A percentile compares a stretch with the other conserved stretches of the same genome.
Conservation (phyloP, 2,329 filamentous ascomycete genomes). For the Diplodia seriata region DNA sequence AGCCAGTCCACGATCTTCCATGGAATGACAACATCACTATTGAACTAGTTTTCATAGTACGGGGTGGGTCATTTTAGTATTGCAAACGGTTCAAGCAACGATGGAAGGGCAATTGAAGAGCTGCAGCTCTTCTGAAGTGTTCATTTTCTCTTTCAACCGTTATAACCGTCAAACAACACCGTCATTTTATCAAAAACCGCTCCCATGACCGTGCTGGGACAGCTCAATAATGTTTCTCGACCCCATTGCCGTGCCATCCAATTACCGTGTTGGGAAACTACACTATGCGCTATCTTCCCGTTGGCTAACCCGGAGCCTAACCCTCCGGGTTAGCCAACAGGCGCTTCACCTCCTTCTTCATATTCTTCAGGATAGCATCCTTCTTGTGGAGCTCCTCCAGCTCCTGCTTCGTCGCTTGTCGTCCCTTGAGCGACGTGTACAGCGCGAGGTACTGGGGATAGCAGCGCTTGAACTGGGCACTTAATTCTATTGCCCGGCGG, state of each 20-base stretch:
- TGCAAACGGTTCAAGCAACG: background rate
- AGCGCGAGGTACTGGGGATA: conserved; percentile 65
- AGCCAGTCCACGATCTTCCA: background rate
- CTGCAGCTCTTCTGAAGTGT: background rate
- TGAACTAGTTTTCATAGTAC: background rate
- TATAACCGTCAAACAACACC: background rate
- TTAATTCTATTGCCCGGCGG: conserved; percentile 54
- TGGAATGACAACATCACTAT: background rate
- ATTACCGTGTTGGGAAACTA: background rate
- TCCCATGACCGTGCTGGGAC: background rate
- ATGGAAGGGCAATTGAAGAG: background rate
- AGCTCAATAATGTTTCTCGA: background rate
- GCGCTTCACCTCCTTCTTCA: conserved; percentile 64
- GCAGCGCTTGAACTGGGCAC: conserved; percentile 62
- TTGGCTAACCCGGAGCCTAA: background rate
- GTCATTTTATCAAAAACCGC: background rate
- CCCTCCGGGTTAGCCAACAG: background rate
- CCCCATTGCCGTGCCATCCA: background rate
- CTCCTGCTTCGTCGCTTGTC: conserved; percentile 57
- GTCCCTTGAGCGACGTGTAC: conserved; percentile 58
- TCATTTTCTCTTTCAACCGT: conserved; percentile 1
- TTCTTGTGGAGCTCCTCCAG: conserved; percentile 59
- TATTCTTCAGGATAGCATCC: conserved; percentile 52
- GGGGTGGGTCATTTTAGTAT: background rate
- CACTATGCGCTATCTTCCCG: background rate